A percentile compares a stretch with the other conserved stretches of the same genome.
phyloP scores from a whole-genome alignment of 2,329 filamentous ascomycete species.

The Fusarium beomiforme region DNA sequence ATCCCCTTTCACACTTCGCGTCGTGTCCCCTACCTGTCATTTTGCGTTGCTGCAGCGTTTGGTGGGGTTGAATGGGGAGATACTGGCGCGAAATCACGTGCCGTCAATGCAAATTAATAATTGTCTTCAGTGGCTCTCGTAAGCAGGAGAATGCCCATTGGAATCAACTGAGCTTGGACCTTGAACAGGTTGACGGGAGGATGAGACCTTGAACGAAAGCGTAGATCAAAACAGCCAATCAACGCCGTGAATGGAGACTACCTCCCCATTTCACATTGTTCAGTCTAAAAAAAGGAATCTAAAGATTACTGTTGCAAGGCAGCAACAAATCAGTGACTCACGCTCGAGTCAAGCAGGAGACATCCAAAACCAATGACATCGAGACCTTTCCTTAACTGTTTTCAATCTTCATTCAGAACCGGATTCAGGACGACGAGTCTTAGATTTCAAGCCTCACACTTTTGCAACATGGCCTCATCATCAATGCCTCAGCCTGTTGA shows the following conservation, averaged over 20 bases:
- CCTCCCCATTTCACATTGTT: neutral
- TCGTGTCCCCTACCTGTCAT: conserved; percentile 27
- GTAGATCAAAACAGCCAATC: conserved; percentile 33
- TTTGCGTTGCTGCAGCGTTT: conserved; percentile 27
- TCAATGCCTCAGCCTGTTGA: conserved; percentile 29
- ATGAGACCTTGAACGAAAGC: conserved; percentile 26
- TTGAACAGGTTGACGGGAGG: conserved; percentile 33
- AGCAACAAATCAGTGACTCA: conserved; percentile 31
- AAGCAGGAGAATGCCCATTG: conserved; percentile 16
- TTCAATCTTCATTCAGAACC: conserved; percentile 4
- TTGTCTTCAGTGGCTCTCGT: conserved; percentile 28
- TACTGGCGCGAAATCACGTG: conserved; percentile 41
- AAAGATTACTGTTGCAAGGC: conserved; percentile 22
- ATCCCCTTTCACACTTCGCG: conserved; percentile 24
- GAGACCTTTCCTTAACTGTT: conserved; percentile 29
- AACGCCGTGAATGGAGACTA: conserved; percentile 1
- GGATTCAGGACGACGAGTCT: conserved; percentile 6
- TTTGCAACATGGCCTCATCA: conserved; percentile 44
- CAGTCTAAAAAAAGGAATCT: conserved; percentile 7
- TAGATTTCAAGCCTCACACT: conserved; percentile 4
- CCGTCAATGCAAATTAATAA: conserved; percentile 37
- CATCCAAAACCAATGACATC: conserved; percentile 35
- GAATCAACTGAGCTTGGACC: conserved; percentile 22
- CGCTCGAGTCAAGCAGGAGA: neutral
- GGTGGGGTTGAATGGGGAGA: conserved; percentile 30